Conservation (phyloP, 2,329 filamentous ascomycete species). For the Purpureocillium takamizusanense region DNA sequence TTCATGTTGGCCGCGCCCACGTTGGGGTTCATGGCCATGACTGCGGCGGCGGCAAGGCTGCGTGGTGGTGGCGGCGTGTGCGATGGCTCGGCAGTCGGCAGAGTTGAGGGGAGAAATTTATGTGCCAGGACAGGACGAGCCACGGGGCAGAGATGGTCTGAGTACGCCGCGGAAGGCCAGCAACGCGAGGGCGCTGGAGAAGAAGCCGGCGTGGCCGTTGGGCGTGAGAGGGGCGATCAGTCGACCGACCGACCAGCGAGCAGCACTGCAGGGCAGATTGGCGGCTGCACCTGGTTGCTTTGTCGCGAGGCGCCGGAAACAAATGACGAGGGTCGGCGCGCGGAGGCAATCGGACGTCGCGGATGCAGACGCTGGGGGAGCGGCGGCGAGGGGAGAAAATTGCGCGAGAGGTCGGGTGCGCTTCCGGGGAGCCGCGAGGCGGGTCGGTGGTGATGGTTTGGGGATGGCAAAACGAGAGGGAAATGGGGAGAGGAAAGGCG, state of each 20-base stretch:
- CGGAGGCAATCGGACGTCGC: neutral
- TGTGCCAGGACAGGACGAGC: neutral
- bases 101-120: neutral
- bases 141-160: slow-evolving; percentile 4
- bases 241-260: slow-evolving; percentile 4
- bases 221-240: slow-evolving; percentile 14
- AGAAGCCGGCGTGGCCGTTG: slow-evolving; percentile 23
- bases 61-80: slow-evolving; percentile 9
- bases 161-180: slow-evolving; percentile 22
- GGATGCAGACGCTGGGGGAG: neutral
- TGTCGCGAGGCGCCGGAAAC: slow-evolving; percentile 4
- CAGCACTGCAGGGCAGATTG: too few species aligned
- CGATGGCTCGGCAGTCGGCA: neutral
- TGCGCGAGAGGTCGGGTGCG: neutral
- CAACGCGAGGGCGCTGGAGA: slow-evolving; percentile 16
- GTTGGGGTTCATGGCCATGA: slow-evolving; percentile 48
- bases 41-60: slow-evolving; percentile 8
- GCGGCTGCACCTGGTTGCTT: too few species aligned
- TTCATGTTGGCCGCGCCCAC: slow-evolving; percentile 60
- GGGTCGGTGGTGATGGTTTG: slow-evolving; percentile 6
- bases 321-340: slow-evolving; percentile 5
- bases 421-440: neutral
- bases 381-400: neutral
- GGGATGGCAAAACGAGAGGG: slow-evolving; percentile 5
- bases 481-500: slow-evolving; percentile 2